Conservation (phyloP, 2,329 filamentous ascomycete genomes). For the Paraphaeosphaeria sporulosa region DNA sequence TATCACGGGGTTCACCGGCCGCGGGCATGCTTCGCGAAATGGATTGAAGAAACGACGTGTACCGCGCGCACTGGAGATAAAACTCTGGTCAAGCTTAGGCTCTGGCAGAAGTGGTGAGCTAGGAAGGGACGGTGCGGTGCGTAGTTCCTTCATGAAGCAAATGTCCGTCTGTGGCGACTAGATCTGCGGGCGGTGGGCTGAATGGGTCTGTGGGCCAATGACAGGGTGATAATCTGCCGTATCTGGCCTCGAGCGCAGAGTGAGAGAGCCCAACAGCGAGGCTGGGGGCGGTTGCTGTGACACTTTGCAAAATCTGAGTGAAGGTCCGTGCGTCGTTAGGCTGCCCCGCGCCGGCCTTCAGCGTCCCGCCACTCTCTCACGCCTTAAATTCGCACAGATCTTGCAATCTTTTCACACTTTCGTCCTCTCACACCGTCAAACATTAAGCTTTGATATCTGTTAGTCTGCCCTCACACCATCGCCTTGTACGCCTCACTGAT, state of each 20-base stretch:
- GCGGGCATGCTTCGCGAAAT: neutral
- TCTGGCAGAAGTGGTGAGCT: conserved; percentile 1
- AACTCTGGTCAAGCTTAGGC: conserved; percentile 6
- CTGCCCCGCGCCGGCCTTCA: neutral
- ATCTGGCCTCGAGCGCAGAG: conserved; percentile 6
- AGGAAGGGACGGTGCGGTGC: conserved; percentile 5
- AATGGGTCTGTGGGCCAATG: conserved; percentile 13
- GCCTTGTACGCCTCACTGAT: conserved; percentile 1
- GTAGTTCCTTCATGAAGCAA: conserved; percentile 10
- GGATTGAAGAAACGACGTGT: conserved; percentile 5
- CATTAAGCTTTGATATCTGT: conserved; percentile 10
- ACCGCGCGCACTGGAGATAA: neutral
- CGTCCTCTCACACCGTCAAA: conserved; percentile 13
- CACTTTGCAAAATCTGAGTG: conserved; percentile 11
- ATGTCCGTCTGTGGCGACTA: conserved; percentile 21
- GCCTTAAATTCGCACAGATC: neutral
- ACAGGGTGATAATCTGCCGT: conserved; percentile 1
- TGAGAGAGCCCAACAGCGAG: conserved; percentile 5
- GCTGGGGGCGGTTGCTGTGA: conserved; percentile 13
- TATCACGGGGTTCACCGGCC: neutral
- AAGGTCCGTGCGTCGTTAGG: neutral
- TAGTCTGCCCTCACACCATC: neutral
- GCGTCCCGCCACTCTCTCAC: no score
- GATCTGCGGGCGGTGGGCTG: conserved; percentile 15
- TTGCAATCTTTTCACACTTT: neutral